Conservation (phyloP, 257 asterid genomes). For the Lycium ferocissimum region DNA sequence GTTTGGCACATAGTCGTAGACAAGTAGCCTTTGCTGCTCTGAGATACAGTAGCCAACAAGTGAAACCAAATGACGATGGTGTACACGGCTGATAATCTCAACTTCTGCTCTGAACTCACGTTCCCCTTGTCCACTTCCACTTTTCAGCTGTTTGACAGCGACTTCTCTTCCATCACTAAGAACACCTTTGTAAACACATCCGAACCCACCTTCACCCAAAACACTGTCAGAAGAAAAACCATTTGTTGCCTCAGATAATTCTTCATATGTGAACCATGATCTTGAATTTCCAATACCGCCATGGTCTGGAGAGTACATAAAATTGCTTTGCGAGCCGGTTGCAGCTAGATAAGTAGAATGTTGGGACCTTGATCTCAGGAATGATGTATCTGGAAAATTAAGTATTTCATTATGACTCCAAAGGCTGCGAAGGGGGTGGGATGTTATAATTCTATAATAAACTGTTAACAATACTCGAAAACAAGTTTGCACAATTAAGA, state of each 20-base stretch:
- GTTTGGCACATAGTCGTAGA: constrained; percentile 84
- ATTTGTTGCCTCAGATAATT: constrained; percentile 65
- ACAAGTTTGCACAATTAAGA: constrained; percentile 14
- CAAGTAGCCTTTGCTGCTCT: constrained; percentile 79
- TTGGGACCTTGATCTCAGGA: constrained; percentile 49
- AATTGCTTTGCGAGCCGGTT: constrained; percentile 58
- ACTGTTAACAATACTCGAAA: not conserved
- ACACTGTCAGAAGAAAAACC: constrained; percentile 58
- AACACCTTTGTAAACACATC: constrained; percentile 84
- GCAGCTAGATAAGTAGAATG: constrained; percentile 59
- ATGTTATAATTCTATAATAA: not conserved
- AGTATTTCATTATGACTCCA: not conserved
- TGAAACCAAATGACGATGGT: constrained; percentile 89
- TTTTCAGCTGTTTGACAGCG: constrained; percentile 88
- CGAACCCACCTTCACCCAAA: constrained; percentile 93
- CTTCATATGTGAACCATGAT: constrained; percentile 82
- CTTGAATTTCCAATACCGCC: constrained; percentile 70
- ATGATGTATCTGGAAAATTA: constrained; percentile 63
- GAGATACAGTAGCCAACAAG: constrained; percentile 90
- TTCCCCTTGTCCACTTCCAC: constrained; percentile 94
- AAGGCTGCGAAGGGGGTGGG: constrained; percentile 17
- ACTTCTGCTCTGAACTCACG: constrained; percentile 94
- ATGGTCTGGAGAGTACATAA: constrained; percentile 57
- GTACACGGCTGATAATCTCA: constrained; percentile 87
- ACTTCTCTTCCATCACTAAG: constrained; percentile 76